Base-by-base conservation (phyloP, 805 yeast genomes). In the Candida boleticola region DNA sequence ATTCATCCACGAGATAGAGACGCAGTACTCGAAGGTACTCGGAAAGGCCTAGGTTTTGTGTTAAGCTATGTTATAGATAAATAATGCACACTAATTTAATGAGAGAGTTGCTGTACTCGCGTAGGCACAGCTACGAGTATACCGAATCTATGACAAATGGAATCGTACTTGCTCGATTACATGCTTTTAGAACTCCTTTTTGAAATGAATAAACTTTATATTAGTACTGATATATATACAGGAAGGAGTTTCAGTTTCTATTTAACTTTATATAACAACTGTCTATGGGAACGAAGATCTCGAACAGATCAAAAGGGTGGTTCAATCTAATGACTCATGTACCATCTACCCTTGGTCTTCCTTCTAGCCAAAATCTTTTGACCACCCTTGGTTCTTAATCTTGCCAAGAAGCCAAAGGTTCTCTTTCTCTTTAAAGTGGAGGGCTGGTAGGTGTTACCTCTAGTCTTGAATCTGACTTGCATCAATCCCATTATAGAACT, bases 361-460 rank as follows among this genome's bases (percentile, higher is more conserved):
- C 98, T 79, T 60, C 92, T 77, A 41, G 77, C 77, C 43, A 93
- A 66, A 29, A 93, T 78, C 58, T 82, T 86, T 52, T 92, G 78
- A 5, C 97, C 97, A 29, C 79, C 75, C 53, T 75, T 78, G 5
- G 85, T 66, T 58, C 82, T 80, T 64, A 85, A 77, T 60, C 97
- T 80, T 10, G 95, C 89, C 60, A 93, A 73, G 55, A 90, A 93
- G 0, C 99, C 99, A 44, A 85, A 74, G 26, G 85, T 81, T 64
- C 96, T 83, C 73, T 93, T 93, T 62, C 98, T 78, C 61, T 86
- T 88, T 49, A 88, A 70, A 4, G 95, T 89, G 47, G 89, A 83
- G 40, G 99, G 99, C 66, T 92, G 97, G 66, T 85, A 92, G 16
- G 96, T 88, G 68, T 88, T 85, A 65, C 99, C 98, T 68, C 96